A percentile compares a stretch with the other conserved stretches of the same genome.
Evolutionary conservation across 2,329 filamentous ascomycete species (phyloP).

Genomic region (Aureobasidium uvarum): DNA sequence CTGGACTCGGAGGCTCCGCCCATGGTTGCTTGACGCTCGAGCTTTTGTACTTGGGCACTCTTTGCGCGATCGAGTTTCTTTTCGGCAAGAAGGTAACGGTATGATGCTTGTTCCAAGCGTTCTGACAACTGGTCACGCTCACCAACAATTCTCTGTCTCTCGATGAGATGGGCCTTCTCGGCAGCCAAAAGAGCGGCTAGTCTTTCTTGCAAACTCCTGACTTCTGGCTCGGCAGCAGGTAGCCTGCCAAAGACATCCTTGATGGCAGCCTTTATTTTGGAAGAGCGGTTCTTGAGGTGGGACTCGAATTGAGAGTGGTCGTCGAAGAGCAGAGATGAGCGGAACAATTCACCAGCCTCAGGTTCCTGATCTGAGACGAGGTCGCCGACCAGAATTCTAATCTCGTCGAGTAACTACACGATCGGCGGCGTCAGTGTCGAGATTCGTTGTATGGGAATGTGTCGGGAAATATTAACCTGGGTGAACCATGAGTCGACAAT

Average conservation of each 20-base stretch:
- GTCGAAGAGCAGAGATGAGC: conserved; percentile 54
- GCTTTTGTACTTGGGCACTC: conserved; percentile 83
- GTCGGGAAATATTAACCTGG: conserved; percentile 62
- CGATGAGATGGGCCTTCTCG: conserved; percentile 77
- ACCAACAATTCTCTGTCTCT: conserved; percentile 69
- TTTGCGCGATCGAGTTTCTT: conserved; percentile 88
- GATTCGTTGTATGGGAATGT: neutral
- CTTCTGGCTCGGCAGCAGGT: conserved; percentile 60
- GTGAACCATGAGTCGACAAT: conserved; percentile 91
- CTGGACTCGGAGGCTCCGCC: conserved; percentile 53
- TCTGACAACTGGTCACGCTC: conserved; percentile 86
- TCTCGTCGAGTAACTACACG: conserved; percentile 49
- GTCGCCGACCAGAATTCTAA: conserved; percentile 43
- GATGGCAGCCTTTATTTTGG: conserved; percentile 72
- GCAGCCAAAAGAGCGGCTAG: conserved; percentile 71
- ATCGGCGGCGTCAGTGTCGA: conserved; percentile 29
- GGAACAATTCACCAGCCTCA: conserved; percentile 45
- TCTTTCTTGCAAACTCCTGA: conserved; percentile 69
- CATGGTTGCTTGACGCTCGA: conserved; percentile 84
- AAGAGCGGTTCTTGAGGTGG: conserved; percentile 74
- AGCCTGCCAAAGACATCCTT: conserved; percentile 61
- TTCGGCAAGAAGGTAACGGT: conserved; percentile 92
- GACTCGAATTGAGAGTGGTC: conserved; percentile 66
- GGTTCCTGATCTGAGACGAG: conserved; percentile 21
- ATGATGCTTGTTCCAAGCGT: conserved; percentile 80